phyloP scores from a whole-genome alignment of 768 basidiomycete species.

The Russula vinacea region DNA sequence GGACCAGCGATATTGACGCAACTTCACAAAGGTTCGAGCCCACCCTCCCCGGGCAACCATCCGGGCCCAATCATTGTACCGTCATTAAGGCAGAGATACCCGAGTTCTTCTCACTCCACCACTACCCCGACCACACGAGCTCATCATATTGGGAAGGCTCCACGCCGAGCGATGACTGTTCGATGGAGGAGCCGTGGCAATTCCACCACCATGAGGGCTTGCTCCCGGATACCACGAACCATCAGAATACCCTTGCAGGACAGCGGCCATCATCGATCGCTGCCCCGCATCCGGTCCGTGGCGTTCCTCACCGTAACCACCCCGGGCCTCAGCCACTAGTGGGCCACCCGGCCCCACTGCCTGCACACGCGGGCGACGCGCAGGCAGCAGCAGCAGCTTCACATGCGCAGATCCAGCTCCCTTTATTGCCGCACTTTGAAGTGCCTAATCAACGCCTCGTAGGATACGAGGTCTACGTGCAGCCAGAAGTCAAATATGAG shows the following conservation, averaged over 20 bases:
- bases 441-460: constrained; percentile 18
- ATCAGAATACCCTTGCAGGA: constrained; percentile 9
- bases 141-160: constrained; percentile 28
- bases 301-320: not conserved
- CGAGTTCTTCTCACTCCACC: constrained; percentile 22
- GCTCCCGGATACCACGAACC: constrained; percentile 9
- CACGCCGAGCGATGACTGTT: constrained; percentile 27
- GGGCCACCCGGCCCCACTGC: not conserved
- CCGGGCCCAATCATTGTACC: not conserved
- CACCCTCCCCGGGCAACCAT: not conserved
- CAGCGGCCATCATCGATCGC: constrained; percentile 10
- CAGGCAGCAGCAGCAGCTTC: constrained; percentile 2
- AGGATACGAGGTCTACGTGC: constrained; percentile 23
- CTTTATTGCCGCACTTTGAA: constrained; percentile 20
- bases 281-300: constrained; percentile 23
- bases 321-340: constrained; percentile 5
- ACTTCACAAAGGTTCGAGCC: not conserved
- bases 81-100: constrained; percentile 22
- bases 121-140: constrained; percentile 20
- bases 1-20: not conserved
- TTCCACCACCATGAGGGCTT: constrained; percentile 18
- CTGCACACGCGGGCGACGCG: constrained; percentile 3
- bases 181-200: constrained; percentile 29
- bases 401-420: constrained; percentile 20
- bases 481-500: constrained; percentile 23